These are phyloP conservation scores for Agroathelia rolfsii DNA, from an alignment of 1,284 basidiomycete genomes.

Conservation along the genomic window DNA sequence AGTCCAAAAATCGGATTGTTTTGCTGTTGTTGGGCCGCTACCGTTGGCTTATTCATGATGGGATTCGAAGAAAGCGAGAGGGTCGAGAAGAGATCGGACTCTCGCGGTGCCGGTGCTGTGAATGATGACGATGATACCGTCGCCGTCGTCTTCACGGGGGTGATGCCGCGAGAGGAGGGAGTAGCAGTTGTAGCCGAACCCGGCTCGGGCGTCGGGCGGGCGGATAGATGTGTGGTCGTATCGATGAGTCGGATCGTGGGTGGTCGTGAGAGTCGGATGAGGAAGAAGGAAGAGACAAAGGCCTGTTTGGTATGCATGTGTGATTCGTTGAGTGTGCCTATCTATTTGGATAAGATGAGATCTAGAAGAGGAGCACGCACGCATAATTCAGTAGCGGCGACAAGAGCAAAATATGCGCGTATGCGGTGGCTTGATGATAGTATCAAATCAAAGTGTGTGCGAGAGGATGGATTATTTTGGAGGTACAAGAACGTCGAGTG, in stretches of 20 bases:
- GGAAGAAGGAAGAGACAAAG: constrained; percentile 35
- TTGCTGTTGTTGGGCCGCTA: constrained; percentile 5
- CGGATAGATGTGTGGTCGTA: constrained; percentile 33
- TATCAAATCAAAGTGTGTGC: no score
- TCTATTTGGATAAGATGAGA: constrained; percentile 8
- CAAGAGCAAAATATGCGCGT: constrained; percentile 35
- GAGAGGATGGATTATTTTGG: constrained; percentile 31
- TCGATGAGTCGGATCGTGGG: constrained; percentile 58
- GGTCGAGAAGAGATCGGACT: constrained; percentile 48
- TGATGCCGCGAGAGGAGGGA: no score
- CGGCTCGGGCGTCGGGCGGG: constrained; percentile 27
- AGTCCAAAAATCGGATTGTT: constrained; percentile 61
- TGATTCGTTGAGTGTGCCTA: no score
- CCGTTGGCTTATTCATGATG: constrained; percentile 22
- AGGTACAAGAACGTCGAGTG: no score
- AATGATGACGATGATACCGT: constrained; percentile 18
- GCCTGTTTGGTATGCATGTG: constrained; percentile 30
- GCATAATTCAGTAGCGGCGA: constrained; percentile 38
- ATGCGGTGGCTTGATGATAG: no score
- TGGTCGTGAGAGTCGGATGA: constrained; percentile 52
- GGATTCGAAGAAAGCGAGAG: constrained; percentile 59
- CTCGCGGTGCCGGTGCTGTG: constrained; percentile 24
- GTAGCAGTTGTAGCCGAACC: constrained; percentile 12
- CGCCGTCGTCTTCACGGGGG: constrained; percentile 14
- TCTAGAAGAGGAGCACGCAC: constrained; percentile 29